A percentile compares a stretch with the other conserved stretches of the same genome.
These are phyloP conservation scores for Fragaria nilgerrensis DNA, from an alignment of 306 rosid genomes.

Conservation along the genomic window DNA sequence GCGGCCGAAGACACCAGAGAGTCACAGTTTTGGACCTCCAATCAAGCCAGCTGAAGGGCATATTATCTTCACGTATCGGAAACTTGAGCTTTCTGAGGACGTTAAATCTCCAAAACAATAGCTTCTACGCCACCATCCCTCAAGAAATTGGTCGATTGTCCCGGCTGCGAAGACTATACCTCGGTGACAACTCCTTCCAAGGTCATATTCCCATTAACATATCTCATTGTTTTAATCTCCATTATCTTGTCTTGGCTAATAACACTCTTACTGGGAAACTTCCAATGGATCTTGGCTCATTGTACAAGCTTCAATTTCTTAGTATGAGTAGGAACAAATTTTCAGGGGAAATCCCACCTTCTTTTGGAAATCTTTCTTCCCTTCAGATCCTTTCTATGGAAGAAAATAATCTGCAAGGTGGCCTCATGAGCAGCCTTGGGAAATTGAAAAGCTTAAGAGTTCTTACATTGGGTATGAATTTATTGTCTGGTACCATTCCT, in stretches of 20 bases:
- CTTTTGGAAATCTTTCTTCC: conserved; percentile 29
- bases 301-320: conserved; percentile 13
- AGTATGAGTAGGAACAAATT: neutral
- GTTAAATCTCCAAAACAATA: conserved; percentile 23
- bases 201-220: conserved; percentile 20
- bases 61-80: conserved; percentile 15
- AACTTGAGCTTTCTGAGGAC: conserved; percentile 26
- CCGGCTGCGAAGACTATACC: neutral
- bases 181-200: conserved; percentile 10
- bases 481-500: neutral
- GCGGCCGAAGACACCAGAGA: conserved; percentile 15
- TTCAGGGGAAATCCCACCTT: conserved; percentile 29
- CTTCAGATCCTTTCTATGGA: neutral
- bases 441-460: neutral
- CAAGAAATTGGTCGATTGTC: conserved; percentile 23
- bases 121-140: conserved; percentile 16
- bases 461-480: neutral
- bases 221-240: conserved; percentile 17
- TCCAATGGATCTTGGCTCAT: neutral
- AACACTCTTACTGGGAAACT: neutral
- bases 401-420: neutral
- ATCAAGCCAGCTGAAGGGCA: conserved; percentile 8
- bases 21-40: conserved; percentile 18
- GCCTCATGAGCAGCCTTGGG: neutral
- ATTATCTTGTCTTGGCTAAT: neutral